These are phyloP conservation scores for Fusarium tricinctum DNA, from an alignment of 2,329 filamentous ascomycete species.

Conservation along the genomic window DNA sequence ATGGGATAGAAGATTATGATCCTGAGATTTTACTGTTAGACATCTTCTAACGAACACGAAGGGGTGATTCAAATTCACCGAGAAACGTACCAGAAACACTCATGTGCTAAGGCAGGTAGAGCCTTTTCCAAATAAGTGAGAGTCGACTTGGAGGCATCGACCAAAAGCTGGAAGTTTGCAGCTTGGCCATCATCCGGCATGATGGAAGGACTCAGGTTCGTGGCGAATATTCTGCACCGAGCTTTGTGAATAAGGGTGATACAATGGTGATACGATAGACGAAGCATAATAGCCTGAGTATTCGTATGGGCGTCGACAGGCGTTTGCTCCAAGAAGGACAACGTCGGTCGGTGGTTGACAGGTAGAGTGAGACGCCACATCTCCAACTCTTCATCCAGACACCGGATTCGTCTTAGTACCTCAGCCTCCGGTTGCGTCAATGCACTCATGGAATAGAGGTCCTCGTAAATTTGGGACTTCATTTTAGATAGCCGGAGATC, in stretches of 20 bases:
- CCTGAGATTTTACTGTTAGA: neutral
- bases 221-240: neutral
- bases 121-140: constrained; percentile 14
- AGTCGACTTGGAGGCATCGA: constrained; percentile 16
- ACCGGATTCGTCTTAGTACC: constrained; percentile 1
- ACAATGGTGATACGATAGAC: constrained; percentile 9
- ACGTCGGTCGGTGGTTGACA: neutral
- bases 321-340: constrained; percentile 7
- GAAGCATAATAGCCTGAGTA: constrained; percentile 13
- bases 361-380: constrained; percentile 17
- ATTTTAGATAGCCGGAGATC: neutral
- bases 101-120: neutral
- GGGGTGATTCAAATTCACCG: rapidly evolving
- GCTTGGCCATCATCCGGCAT: neutral
- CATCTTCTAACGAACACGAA: rapidly evolving
- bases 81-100: constrained; percentile 9
- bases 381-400: constrained; percentile 22
- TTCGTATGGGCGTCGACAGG: constrained; percentile 5
- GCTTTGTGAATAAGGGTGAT: constrained; percentile 8
- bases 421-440: neutral
- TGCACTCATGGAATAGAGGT: neutral
- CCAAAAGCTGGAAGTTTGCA: neutral
- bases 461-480: neutral
- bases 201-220: rapidly evolving
- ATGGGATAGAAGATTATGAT: constrained; percentile 21